These are phyloP conservation scores for Raffaelea albimanens DNA, from an alignment of 2,329 filamentous ascomycete species.

Conservation along the genomic window DNA sequence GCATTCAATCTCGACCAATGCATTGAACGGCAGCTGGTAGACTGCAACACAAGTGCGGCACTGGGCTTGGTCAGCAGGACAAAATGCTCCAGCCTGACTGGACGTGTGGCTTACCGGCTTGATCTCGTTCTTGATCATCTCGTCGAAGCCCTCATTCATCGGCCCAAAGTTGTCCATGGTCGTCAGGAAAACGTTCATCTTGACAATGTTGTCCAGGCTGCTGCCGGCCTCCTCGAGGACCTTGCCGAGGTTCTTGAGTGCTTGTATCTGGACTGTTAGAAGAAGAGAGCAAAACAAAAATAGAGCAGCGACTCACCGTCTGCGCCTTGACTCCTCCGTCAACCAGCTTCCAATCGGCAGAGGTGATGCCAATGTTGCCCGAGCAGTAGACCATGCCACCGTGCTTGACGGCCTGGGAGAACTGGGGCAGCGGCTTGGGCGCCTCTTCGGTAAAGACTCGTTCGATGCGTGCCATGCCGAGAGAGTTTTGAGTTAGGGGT, in stretches of 20 bases:
- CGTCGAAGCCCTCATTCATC: conserved; percentile 46
- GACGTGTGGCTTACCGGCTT: conserved; percentile 36
- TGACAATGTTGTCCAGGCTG: conserved; percentile 49
- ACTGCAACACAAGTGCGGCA: conserved; percentile 61
- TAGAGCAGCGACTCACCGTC: conserved; percentile 32
- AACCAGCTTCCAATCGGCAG: conserved; percentile 41
- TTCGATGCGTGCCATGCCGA: too few species aligned
- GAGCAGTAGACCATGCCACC: conserved; percentile 62
- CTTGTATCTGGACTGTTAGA: conserved; percentile 23
- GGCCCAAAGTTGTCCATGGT: conserved; percentile 52
- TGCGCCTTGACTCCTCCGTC: conserved; percentile 45
- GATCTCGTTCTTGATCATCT: conserved; percentile 31
- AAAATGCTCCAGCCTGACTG: not conserved
- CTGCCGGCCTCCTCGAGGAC: conserved; percentile 52
- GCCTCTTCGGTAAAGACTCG: conserved; percentile 36
- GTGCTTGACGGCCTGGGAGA: too few species aligned
- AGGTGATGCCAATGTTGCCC: conserved; percentile 49
- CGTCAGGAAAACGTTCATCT: conserved; percentile 56
- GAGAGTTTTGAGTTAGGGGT: too few species aligned
- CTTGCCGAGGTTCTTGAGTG: conserved; percentile 47
- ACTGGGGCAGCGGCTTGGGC: conserved; percentile 38
- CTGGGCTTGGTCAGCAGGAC: too few species aligned
- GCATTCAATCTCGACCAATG: conserved; percentile 73
- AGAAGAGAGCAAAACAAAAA: too few species aligned
- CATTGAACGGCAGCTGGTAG: conserved; percentile 59